phyloP scores from a whole-genome alignment of 805 yeast species.

The Metschnikowia drakensbergensis region DNA sequence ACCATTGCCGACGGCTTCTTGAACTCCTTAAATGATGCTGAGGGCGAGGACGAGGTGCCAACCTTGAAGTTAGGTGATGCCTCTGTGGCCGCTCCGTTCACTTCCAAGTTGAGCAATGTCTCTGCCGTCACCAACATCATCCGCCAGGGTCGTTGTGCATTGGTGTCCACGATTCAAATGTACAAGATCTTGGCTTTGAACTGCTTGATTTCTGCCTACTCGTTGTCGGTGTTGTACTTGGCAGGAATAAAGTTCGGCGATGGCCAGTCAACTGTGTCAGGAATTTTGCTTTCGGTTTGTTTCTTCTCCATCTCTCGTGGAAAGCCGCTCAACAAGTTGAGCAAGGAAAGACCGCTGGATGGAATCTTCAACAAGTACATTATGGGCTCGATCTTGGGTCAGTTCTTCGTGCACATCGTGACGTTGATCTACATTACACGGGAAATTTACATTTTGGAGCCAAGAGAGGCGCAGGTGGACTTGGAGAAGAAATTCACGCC shows the following conservation, averaged over 20 bases:
- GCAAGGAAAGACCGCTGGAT: constrained; percentile 94
- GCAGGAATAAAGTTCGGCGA: constrained; percentile 99
- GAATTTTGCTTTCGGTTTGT: constrained; percentile 85
- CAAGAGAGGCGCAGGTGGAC: constrained; percentile 87
- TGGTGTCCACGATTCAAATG: constrained; percentile 97
- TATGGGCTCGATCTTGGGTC: constrained; percentile 97
- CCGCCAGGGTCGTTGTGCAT: constrained; percentile 97
- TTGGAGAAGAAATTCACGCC: constrained; percentile 86
- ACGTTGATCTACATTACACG: constrained; percentile 78
- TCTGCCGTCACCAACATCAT: constrained; percentile 88
- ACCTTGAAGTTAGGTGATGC: constrained; percentile 95
- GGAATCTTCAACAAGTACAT: constrained; percentile 94
- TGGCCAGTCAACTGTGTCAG: constrained; percentile 96
- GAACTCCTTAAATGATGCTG: constrained; percentile 50
- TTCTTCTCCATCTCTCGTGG: constrained; percentile 95
- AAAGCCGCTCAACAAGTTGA: constrained; percentile 79
- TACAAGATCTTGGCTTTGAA: constrained; percentile 95
- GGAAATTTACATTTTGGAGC: constrained; percentile 84
- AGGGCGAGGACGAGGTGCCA: constrained; percentile 80
- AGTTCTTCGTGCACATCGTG: constrained; percentile 86
- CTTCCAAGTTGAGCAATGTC: constrained; percentile 89
- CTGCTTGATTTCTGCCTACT: constrained; percentile 94
- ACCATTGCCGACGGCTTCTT: constrained; percentile 59
- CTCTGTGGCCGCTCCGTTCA: constrained; percentile 98
- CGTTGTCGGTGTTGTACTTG: constrained; percentile 85